phyloP scores from a whole-genome alignment of 1,284 basidiomycete species.

The Heliocybe sulcata region DNA sequence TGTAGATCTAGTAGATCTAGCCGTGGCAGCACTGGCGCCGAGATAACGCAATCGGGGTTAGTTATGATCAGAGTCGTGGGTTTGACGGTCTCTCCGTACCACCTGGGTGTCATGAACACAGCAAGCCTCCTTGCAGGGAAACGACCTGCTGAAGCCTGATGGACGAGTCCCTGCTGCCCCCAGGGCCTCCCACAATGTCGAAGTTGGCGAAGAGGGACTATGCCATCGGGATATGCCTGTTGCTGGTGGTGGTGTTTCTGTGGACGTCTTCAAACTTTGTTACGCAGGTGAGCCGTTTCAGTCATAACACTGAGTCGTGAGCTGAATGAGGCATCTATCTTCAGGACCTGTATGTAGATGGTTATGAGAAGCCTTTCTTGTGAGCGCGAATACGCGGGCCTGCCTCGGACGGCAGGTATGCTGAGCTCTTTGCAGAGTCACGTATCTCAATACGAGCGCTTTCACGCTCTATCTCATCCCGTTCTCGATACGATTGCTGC shows the following conservation, averaged over 20 bases:
- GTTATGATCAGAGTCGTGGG: not conserved
- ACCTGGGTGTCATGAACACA: not conserved
- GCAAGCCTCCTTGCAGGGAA: not conserved
- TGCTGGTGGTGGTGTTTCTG: conserved; percentile 75
- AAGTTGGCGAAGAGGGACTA: conserved; percentile 41
- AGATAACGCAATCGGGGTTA: not conserved
- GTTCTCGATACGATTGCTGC: conserved; percentile 37
- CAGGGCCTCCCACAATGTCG: not conserved
- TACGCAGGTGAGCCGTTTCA: conserved; percentile 50
- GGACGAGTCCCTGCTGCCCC: not conserved
- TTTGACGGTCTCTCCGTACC: not conserved
- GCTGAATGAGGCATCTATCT: not conserved
- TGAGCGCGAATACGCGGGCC: conserved; percentile 24
- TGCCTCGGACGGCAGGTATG: not conserved
- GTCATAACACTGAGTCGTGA: not conserved
- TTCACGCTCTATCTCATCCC: conserved; percentile 90
- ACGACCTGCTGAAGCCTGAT: not conserved
- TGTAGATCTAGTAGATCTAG: no score
- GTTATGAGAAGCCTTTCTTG: conserved; percentile 81
- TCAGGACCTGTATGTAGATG: conserved; percentile 62
- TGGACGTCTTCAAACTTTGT: conserved; percentile 81
- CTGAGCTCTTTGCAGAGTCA: conserved; percentile 43
- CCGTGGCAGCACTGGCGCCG: no score
- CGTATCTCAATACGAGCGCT: conserved; percentile 83
- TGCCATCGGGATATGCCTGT: conserved; percentile 61